Evolutionary conservation across 805 yeast genomes (phyloP), one percentile per base, ranked within the genome.

Genomic region (Candida nanaspora): DNA sequence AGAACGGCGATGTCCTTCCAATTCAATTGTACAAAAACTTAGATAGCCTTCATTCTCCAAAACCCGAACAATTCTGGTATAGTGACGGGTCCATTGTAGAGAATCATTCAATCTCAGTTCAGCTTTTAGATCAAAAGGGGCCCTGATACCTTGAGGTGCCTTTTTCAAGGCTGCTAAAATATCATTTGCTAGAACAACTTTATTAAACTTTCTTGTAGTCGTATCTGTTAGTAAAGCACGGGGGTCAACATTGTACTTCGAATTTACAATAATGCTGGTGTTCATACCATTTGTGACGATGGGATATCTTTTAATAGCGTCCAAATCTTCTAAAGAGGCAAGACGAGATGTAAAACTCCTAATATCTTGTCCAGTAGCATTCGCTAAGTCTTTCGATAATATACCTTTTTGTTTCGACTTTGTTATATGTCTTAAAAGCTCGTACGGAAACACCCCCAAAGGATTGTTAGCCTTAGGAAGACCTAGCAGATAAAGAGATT

Each of bases 261-360:
- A 59, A 46, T 81, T 77, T 25, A 72, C 68, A 45, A 78, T 64
- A 29, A 73, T 64, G 43, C 73, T 74, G 7, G 86, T 75, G 33
- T 72, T 74, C 41, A 72, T 75, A 2, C 77, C 73, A 28, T 71
- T 60, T 26, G 61, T 61, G 21, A 68, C 45, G 19, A 70, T 49
- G 4, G 57, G 46, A 28, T 45, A 37, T 39, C 69, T 75, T 19
- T 60, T 60, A 5, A 80, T 70, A 15, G 79, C 58, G 18, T 74
- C 76, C 29, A 66, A 55, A 8, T 67, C 73, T 42, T 69, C 75
- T 16, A 83, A 60, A 33, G 69, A 68, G 49, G 74, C 77, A 39
- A 82, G 63, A 48, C 93, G 67, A 1, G 77, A 66, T 0, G 88
- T 78, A 32, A 82, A 64, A 43, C 88, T 80, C 46, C 91, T 68